Evolutionary conservation across 2,329 filamentous ascomycete species (phyloP), one percentile per base, ranked within the genome.

Genomic region (Xylariaceae sp.): DNA sequence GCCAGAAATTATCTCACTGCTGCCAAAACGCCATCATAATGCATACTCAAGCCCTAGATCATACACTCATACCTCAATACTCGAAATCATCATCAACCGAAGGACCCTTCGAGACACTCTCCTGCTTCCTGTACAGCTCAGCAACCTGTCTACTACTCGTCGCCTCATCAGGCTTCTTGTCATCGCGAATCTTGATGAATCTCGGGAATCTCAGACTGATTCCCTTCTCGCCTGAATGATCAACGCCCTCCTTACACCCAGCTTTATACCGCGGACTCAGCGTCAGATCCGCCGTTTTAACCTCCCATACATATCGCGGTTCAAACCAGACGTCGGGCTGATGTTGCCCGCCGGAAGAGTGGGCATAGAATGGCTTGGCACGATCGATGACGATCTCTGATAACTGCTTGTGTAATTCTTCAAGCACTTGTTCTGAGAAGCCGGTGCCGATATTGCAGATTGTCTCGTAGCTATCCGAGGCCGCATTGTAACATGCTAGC

Each of bases 291-390:
- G 94, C 94, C 12, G 93, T 96, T 76, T 93, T 96, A 61, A 99
- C 92, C 73, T 99, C 94, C 94, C 94, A 99, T 1, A 99, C 94
- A 63, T 88, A 87, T 40, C 86, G 84, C 13, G 94, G 90, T 77
- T 99, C 94, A 68, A 99, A 94, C 94, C 94, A 99, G 36, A 99
- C 91, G 69, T 99, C 94, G 1, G 94, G 94, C 69, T 99, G 94
- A 68, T 97, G 91, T 72, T 96, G 93, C 45, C 85, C 84, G 46
- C 89, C 90, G 0, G 80, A 75, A 4, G 88, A 91, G 70, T 99
- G 94, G 1, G 84, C 80, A 72, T 97, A 99, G 71, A 96, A 99
- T 0, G 94, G 94, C 67, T 99, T 99, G 1, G 93, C 83, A 1
- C 86, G 84, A 66, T 96, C 90, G 61, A 99, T 99, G 60, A 88